Base-by-base conservation (phyloP, 2,329 filamentous ascomycete genomes). In the Talaromyces atroroseus region DNA sequence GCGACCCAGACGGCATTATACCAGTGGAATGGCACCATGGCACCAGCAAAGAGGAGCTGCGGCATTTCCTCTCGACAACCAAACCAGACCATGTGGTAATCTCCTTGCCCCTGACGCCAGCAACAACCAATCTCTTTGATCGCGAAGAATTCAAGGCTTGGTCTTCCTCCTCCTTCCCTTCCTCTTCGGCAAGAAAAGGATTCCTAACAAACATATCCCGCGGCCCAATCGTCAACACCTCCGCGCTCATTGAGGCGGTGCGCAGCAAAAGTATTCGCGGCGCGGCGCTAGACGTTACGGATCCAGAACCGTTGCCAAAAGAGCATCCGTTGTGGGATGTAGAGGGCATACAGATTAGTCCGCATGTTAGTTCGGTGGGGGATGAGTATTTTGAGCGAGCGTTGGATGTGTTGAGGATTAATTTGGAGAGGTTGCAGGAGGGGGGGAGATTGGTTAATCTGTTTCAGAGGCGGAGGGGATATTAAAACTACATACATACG, bases 241-340 rank as follows among this genome's bases (percentile, higher is more conserved):
- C 79, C 2, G 86, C 82, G 1, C 67, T 92, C 51, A 79, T 90
- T 18, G 74, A 75, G 1, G 85, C 87, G 0, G 72, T 92, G 11
- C 72, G 82, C 42, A 62, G 60, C 0, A 79, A 78, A 0, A 76
- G 78, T 1, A 66, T 89, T 29, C 71, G 76, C 2, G 89, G 89
- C 29, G 89, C 89, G 0, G 88, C 88, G 1, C 71, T 92, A 42
- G 89, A 92, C 66, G 89, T 92, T 1, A 88, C 88, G 1, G 88
- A 92, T 59, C 89, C 89, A 0, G 89, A 92, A 69, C 89, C 89
- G 0, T 68, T 92, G 60, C 87, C 88, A 0, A 71, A 77, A 2
- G 82, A 86, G 4, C 83, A 88, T 65, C 80, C 82, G 60, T 72
- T 92, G 51, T 92, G 88, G 88, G 79, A 76, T 24, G 76, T 85